Evolutionary conservation across 768 basidiomycete species (phyloP).

Genomic region (Solioccasus polychromus): DNA sequence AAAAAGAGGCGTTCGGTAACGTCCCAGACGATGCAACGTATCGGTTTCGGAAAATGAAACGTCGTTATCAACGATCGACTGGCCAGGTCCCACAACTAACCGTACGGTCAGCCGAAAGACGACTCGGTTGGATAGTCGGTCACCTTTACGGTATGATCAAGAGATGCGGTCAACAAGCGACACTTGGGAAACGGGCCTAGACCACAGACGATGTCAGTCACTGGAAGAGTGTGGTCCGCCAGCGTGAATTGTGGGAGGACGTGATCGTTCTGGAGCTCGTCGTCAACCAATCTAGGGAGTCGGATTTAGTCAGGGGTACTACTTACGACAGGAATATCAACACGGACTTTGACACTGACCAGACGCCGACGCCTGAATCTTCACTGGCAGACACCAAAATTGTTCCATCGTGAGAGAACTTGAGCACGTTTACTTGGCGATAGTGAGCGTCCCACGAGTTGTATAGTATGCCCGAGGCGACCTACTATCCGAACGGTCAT

Average conservation of each 20-base stretch:
- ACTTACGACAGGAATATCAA: constrained; percentile 6
- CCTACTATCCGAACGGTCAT: constrained; percentile 44
- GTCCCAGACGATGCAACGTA: constrained; percentile 73
- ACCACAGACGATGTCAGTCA: constrained; percentile 80
- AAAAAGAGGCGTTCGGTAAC: constrained; percentile 86
- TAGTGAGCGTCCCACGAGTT: constrained; percentile 96
- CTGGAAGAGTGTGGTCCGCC: constrained; percentile 88
- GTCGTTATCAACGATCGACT: constrained; percentile 77
- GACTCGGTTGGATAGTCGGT: constrained; percentile 15
- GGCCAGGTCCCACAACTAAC: constrained; percentile 77
- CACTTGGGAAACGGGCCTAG: constrained; percentile 75
- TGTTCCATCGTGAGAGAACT: constrained; percentile 79
- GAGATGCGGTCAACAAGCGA: constrained; percentile 73
- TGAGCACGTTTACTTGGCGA: constrained; percentile 77
- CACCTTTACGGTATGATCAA: constrained; percentile 93
- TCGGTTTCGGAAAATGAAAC: constrained; percentile 80
- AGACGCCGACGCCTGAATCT: constrained; percentile 86
- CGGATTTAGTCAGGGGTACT: constrained; percentile 12
- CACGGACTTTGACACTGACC: constrained; percentile 82
- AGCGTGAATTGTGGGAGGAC: constrained; percentile 76
- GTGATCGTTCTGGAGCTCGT: constrained; percentile 69
- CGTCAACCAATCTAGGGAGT: constrained; percentile 63
- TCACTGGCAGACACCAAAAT: constrained; percentile 85
- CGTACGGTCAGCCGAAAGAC: constrained; percentile 8
- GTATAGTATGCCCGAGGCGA: constrained; percentile 90